Base-by-base conservation (phyloP, 192 early-diverging fungal species). In the Linnemannia exigua region DNA sequence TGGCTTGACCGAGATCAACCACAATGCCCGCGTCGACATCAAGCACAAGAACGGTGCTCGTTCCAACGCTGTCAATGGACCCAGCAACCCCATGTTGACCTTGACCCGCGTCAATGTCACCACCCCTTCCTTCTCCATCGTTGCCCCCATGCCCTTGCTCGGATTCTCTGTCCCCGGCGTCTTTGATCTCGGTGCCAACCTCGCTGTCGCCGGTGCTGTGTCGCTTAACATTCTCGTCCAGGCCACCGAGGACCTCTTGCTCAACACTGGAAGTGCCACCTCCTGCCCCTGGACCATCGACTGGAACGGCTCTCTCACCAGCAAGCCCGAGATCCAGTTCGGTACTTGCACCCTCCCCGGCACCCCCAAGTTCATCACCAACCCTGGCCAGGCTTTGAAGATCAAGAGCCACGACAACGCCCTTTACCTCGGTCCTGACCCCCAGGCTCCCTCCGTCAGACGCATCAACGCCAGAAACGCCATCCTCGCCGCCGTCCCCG, bases 271-370 rank as follows among this genome's bases (percentile, higher is more conserved):
- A 63, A 69, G 46, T 36, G 46, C 69, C 46, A 35, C 81, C 1
- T 67, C 58, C 31, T 83, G 81, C 71, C 81, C 81, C 19, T 83
- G 81, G 81, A 67, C 72, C 70, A 83, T 83, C 44, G 70, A 83
- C n/a, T 83, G 81, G 81, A 75, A 77, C 58, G 81, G 81, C n/a
- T 31, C 46, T 3, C 31, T 83, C 75, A 52, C 75, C 36, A 41
- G 44, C 8, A 28, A 54, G 46, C 81, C 81, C 25, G 77, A 75
- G n/a, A 67, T 83, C 66, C 75, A 83, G 48, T 83, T 83, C 33
- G 81, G 81, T 22, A 77, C 75, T 68, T 83, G 81, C 63, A 77
- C 75, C 8, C 31, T 77, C 0, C 81, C 80, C n/a, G 80, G 70
- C 20, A 82, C 52, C n/a, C 80, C 80, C 47, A 76, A 70, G 67